Evolutionary conservation across 2,329 filamentous ascomycete species (phyloP).

Genomic region (Teratosphaeria pseudoeucalypti): DNA sequence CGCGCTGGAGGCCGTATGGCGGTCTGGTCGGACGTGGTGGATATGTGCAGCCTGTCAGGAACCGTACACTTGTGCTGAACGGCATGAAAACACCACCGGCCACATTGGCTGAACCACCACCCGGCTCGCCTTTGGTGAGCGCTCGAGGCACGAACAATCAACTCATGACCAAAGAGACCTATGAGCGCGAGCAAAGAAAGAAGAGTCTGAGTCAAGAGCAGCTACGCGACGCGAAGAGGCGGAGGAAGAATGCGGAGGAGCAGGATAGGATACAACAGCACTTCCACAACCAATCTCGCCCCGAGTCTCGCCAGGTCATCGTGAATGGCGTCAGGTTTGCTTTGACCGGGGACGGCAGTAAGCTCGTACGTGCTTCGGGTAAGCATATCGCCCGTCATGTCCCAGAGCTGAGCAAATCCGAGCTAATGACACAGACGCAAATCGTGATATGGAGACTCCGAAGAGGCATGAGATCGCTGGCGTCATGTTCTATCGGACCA

Average conservation of each 20-base stretch:
- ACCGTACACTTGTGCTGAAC: conserved; percentile 49
- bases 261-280: conserved; percentile 8
- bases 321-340: conserved; percentile 65
- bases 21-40: conserved; percentile 18
- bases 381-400: conserved; percentile 24
- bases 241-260: conserved; percentile 13
- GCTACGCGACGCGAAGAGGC: conserved; percentile 49
- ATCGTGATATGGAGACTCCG: conserved; percentile 47
- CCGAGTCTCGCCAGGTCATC: conserved; percentile 46
- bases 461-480: conserved; percentile 64
- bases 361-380: conserved; percentile 67
- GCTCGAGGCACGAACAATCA: conserved; percentile 66
- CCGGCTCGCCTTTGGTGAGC: conserved; percentile 47
- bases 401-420: background rate
- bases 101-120: background rate
- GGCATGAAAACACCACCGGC: conserved; percentile 18
- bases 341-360: conserved; percentile 68
- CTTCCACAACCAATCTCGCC: background rate
- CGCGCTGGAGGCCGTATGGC: conserved; percentile 18
- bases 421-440: conserved; percentile 15
- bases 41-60: conserved; percentile 35
- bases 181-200: conserved; percentile 60
- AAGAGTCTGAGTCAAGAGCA: conserved; percentile 63
- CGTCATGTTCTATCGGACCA: conserved; percentile 75
- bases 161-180: conserved; percentile 70